phyloP scores from a whole-genome alignment of 2,329 filamentous ascomycete genomes.

The Beauveria asiatica region DNA sequence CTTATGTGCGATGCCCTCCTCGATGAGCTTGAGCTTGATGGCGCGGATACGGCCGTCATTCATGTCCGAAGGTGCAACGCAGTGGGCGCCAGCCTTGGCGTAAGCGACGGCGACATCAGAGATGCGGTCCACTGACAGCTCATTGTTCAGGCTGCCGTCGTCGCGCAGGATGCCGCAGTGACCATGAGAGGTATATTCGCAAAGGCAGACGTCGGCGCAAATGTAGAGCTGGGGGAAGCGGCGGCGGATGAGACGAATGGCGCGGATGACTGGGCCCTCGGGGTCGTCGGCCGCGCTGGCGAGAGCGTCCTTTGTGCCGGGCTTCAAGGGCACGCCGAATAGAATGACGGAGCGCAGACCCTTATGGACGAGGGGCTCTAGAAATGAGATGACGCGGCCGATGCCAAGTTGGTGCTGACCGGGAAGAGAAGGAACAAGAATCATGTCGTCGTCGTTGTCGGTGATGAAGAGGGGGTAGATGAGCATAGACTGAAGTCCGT shows the following conservation, averaged over 20 bases:
- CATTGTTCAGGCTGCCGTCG: conserved; percentile 88
- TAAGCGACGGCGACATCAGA: conserved; percentile 97
- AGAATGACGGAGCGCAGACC: conserved; percentile 89
- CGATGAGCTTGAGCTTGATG: conserved; percentile 96
- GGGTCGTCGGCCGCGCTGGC: conserved; percentile 92
- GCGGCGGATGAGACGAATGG: conserved; percentile 74
- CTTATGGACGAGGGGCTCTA: conserved; percentile 79
- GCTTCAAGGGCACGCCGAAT: conserved; percentile 82
- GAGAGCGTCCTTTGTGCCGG: conserved; percentile 78
- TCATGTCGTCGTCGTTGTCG: conserved; percentile 88
- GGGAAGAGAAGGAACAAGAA: conserved; percentile 79
- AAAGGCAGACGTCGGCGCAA: conserved; percentile 87
- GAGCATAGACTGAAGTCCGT: conserved; percentile 70
- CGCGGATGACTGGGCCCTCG: conserved; percentile 79
- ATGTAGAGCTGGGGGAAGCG: conserved; percentile 89
- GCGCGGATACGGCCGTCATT: conserved; percentile 95
- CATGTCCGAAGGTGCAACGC: conserved; percentile 96
- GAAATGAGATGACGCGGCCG: conserved; percentile 76
- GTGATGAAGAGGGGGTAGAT: conserved; percentile 97
- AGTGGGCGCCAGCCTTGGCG: conserved; percentile 90
- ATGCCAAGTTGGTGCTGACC: conserved; percentile 83
- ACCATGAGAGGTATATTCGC: conserved; percentile 96
- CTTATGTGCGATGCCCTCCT: conserved; percentile 85
- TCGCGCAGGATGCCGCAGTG: conserved; percentile 95
- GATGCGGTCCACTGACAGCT: conserved; percentile 85